phyloP scores from a whole-genome alignment of 202 grass and related monocot species.

The Eragrostis tef region DNA sequence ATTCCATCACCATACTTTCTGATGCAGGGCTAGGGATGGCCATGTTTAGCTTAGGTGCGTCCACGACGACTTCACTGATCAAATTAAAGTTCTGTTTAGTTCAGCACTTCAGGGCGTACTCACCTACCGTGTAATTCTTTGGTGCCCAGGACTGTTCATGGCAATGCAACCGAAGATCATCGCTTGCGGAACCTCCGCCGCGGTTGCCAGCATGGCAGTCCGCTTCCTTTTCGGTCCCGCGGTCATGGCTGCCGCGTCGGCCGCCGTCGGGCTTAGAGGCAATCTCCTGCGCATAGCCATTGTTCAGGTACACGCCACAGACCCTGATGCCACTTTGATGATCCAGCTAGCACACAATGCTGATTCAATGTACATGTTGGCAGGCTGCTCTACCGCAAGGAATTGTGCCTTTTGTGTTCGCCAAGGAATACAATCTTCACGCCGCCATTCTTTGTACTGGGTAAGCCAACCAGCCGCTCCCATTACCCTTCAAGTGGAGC shows the following conservation, averaged over 20 bases:
- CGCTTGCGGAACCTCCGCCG: constrained; percentile 65
- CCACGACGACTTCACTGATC: not conserved
- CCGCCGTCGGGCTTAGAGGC: constrained; percentile 64
- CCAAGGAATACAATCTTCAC: constrained; percentile 77
- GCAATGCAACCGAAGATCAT: constrained; percentile 79
- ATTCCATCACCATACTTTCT: constrained; percentile 89
- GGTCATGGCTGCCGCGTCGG: constrained; percentile 68
- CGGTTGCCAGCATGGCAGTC: constrained; percentile 59
- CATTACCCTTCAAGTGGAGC: not conserved
- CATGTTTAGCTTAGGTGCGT: constrained; percentile 86
- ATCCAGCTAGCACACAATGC: not conserved
- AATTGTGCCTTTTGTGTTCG: constrained; percentile 89
- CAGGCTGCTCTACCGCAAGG: constrained; percentile 75
- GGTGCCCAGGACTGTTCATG: constrained; percentile 85
- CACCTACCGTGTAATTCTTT: not conserved
- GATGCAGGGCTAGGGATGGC: constrained; percentile 90
- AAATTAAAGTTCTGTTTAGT: not conserved
- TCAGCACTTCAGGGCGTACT: not conserved
- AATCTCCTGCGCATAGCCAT: constrained; percentile 77
- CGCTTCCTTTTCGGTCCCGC: constrained; percentile 74
- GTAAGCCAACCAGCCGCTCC: constrained; percentile 27
- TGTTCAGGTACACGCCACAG: constrained; percentile 58
- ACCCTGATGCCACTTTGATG: not conserved
- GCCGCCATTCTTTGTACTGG: constrained; percentile 65
- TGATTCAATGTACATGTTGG: not conserved